phyloP scores from a whole-genome alignment of 2,329 filamentous ascomycete genomes.

The Byssoonygena ceratinophila region DNA sequence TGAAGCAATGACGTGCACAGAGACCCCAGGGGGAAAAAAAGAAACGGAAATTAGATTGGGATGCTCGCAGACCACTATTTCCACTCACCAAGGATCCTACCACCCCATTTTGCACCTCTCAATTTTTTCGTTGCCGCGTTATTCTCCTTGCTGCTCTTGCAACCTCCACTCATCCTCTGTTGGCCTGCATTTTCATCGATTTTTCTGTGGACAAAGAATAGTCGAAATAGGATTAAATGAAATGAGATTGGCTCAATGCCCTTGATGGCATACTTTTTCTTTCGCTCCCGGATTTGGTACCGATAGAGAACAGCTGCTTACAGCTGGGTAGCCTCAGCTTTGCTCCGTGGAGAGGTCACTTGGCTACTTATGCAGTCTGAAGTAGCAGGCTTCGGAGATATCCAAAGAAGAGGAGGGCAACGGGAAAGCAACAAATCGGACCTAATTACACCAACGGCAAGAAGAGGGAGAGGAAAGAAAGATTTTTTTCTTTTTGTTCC shows the following conservation, averaged over 20 bases:
- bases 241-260: constrained; percentile 10
- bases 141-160: neutral
- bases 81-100: constrained; percentile 1
- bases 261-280: constrained; percentile 11
- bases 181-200: neutral
- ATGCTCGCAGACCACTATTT: constrained; percentile 4
- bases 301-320: constrained; percentile 5
- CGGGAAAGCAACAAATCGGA: neutral
- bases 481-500: neutral
- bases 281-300: constrained; percentile 2
- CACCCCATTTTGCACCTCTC: neutral
- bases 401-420: constrained; percentile 9
- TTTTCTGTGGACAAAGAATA: constrained; percentile 8
- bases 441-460: neutral
- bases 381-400: constrained; percentile 3
- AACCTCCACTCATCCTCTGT: neutral
- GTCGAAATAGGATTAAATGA: constrained; percentile 10
- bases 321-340: neutral
- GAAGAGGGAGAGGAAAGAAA: neutral
- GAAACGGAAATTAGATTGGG: neutral
- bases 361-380: constrained; percentile 3
- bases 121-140: constrained; percentile 8
- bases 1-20: neutral
- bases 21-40: neutral
- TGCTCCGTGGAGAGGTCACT: neutral